Percentiles rank a stretch among this genome's conserved stretches.
phyloP scores from a whole-genome alignment of 108 stramenopile genomes.

The Stephanodiscus triporus region DNA sequence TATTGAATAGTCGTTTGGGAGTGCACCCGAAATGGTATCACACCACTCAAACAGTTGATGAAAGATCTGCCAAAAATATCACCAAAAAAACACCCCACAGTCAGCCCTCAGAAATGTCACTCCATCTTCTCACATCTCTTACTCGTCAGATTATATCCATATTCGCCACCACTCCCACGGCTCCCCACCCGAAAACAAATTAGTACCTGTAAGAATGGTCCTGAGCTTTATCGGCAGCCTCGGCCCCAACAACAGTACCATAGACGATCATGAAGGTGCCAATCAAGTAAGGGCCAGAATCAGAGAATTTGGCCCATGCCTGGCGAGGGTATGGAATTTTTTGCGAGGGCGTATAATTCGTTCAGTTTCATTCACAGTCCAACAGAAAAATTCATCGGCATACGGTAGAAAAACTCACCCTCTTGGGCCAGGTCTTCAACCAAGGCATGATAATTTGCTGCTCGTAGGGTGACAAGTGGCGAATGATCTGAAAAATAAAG shows the following conservation, averaged over 20 bases:
- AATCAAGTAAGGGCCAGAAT: slow-evolving; percentile 51
- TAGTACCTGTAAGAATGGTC: slow-evolving; percentile 58
- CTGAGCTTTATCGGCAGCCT: slow-evolving; percentile 53
- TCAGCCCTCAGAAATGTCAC: neutral
- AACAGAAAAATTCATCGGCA: slow-evolving; percentile 1
- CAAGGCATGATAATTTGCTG: slow-evolving; percentile 75
- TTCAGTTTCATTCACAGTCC: slow-evolving; percentile 1
- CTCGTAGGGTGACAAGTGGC: slow-evolving; percentile 78
- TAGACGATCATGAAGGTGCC: slow-evolving; percentile 38
- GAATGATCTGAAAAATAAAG: slow-evolving; percentile 60
- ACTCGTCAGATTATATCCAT: neutral
- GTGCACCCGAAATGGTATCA: too few species aligned
- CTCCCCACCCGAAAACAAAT: slow-evolving; percentile 2
- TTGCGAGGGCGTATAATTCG: neutral
- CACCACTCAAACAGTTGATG: too few species aligned
- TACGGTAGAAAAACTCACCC: slow-evolving; percentile 22
- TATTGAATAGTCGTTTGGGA: too few species aligned
- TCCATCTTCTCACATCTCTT: neutral
- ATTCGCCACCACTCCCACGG: neutral
- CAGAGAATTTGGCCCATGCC: slow-evolving; percentile 57
- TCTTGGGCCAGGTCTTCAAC: slow-evolving; percentile 80
- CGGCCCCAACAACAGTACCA: slow-evolving; percentile 45
- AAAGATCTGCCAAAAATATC: too few species aligned
- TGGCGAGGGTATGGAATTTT: neutral
- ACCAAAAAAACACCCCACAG: neutral